phyloP scores from a whole-genome alignment of 2,329 filamentous ascomycete species.

The Neonectria neomacrospora region DNA sequence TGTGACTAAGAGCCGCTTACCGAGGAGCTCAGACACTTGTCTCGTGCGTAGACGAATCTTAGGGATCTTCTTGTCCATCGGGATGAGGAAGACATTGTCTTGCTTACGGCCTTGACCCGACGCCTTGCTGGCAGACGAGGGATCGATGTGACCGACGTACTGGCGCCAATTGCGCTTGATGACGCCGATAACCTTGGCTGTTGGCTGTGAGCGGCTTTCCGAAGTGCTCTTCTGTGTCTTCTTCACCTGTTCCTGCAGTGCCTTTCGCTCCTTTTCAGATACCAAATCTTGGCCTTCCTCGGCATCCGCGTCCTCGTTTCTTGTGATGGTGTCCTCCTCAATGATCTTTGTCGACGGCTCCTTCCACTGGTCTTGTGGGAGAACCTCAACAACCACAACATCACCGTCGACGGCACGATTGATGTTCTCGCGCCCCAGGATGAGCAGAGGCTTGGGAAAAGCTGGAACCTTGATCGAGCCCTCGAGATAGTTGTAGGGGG shows the following conservation, averaged over 20 bases:
- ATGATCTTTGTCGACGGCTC: constrained; percentile 94
- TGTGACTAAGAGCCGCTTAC: constrained; percentile 90
- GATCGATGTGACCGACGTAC: constrained; percentile 95
- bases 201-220: constrained; percentile 86
- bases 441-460: constrained; percentile 87
- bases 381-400: constrained; percentile 89
- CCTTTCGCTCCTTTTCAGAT: constrained; percentile 86
- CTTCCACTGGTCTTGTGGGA: constrained; percentile 97
- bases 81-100: constrained; percentile 92
- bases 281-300: constrained; percentile 82
- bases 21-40: constrained; percentile 87
- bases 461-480: constrained; percentile 89
- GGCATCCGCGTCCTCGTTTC: constrained; percentile 91
- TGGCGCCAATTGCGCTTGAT: constrained; percentile 98
- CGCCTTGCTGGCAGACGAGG: constrained; percentile 80
- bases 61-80: constrained; percentile 97
- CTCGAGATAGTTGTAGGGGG: constrained; percentile 97
- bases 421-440: constrained; percentile 94
- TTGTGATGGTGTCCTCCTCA: constrained; percentile 90
- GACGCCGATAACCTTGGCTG: constrained; percentile 89
- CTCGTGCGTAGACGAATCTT: constrained; percentile 94
- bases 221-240: constrained; percentile 80
- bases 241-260: constrained; percentile 91
- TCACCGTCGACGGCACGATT: constrained; percentile 94
- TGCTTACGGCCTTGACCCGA: constrained; percentile 83